Percentiles rank a stretch among this genome's conserved stretches.
Evolutionary conservation across 208 protist genomes (phyloP).

Genomic region (Trypanosoma scelopori): DNA sequence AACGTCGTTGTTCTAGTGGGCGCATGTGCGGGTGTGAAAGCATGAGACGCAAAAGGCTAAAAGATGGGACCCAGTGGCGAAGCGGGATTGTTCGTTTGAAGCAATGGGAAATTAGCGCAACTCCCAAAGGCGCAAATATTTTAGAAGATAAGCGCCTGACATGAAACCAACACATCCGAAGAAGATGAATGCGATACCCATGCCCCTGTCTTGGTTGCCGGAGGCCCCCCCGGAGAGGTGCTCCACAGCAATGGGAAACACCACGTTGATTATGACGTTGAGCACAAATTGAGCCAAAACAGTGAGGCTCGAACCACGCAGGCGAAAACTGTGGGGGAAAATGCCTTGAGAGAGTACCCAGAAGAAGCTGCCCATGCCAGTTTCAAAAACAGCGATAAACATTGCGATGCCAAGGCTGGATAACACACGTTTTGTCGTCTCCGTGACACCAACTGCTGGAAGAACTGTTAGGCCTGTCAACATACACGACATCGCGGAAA

Average conservation of each 20-base stretch:
- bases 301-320: constrained; percentile 27
- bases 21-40: too few relatives aligned
- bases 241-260: constrained; percentile 40
- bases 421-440: constrained; percentile 29
- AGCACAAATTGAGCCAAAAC: constrained; percentile 35
- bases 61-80: background rate
- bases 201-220: constrained; percentile 45
- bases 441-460: constrained; percentile 25
- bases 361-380: constrained; percentile 46
- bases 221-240: constrained; percentile 43
- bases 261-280: constrained; percentile 41
- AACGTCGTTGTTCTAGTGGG: too few relatives aligned
- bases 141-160: constrained; percentile 9
- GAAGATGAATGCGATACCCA: constrained; percentile 36
- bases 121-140: constrained; percentile 17
- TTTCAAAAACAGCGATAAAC: constrained; percentile 40
- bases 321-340: constrained; percentile 39
- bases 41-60: constrained; percentile 5
- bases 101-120: background rate
- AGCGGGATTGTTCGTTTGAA: background rate
- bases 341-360: constrained; percentile 37
- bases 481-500: constrained; percentile 28
- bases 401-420: constrained; percentile 39
- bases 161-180: constrained; percentile 11
- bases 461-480: constrained; percentile 29